Percentiles rank a stretch among this genome's conserved stretches.
phyloP scores from a whole-genome alignment of 2,329 filamentous ascomycete genomes.

The Metarhizium anisopliae region DNA sequence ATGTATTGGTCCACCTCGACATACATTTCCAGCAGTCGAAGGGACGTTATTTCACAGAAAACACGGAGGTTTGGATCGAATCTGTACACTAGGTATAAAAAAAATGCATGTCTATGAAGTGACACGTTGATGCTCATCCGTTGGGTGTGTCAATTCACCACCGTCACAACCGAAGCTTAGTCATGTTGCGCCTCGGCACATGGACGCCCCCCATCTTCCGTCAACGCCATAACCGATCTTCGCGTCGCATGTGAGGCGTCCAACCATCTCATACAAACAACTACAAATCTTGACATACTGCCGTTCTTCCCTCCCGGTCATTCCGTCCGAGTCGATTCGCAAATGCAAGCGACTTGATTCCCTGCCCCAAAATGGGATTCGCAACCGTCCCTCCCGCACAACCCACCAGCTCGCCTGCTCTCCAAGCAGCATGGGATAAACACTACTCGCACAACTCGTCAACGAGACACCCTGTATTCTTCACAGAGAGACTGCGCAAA shows the following conservation, averaged over 20 bases:
- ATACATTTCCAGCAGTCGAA: background rate
- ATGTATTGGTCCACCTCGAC: background rate
- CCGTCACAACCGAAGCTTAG: background rate
- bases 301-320: background rate
- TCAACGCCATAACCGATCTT: background rate
- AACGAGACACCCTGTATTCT: slow-evolving; percentile 65
- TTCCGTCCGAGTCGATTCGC: background rate
- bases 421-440: slow-evolving; percentile 18
- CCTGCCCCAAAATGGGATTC: background rate
- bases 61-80: background rate
- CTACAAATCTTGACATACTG: background rate
- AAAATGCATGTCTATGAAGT: background rate
- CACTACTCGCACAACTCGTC: slow-evolving; percentile 42
- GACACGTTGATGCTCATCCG: background rate
- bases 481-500: slow-evolving; percentile 54
- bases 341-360: background rate
- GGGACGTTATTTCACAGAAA: background rate
- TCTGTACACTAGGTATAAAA: background rate
- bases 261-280: background rate
- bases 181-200: background rate
- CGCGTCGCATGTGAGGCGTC: background rate
- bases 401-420: background rate
- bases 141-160: background rate
- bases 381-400: background rate
- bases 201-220: background rate